Evolutionary conservation across 2,329 filamentous ascomycete genomes (phyloP).

Genomic region (Epichloe baconii): DNA sequence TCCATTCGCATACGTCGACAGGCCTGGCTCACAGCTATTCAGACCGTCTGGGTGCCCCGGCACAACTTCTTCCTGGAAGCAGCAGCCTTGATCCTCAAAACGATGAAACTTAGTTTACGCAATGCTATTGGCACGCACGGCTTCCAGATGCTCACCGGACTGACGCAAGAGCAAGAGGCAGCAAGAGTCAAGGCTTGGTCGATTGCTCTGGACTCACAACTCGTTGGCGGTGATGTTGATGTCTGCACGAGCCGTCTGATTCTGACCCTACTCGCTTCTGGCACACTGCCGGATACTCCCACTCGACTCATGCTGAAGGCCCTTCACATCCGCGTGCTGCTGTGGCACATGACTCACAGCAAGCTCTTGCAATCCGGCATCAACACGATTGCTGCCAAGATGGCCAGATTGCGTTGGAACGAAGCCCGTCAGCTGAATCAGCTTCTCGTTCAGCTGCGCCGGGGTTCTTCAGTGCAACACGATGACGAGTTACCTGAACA

Average conservation of each 20-base stretch:
- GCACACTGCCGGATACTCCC: conserved; percentile 74
- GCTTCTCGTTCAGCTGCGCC: conserved; percentile 28
- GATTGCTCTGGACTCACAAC: conserved; percentile 83
- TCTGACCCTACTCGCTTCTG: conserved; percentile 76
- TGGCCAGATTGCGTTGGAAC: conserved; percentile 71
- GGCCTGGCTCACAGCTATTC: conserved; percentile 86
- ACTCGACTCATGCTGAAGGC: conserved; percentile 81
- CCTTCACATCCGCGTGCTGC: conserved; percentile 75
- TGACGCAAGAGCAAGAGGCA: conserved; percentile 72
- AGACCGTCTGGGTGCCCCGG: conserved; percentile 81
- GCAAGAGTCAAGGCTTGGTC: conserved; percentile 85
- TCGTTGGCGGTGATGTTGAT: conserved; percentile 80
- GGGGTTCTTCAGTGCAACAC: conserved; percentile 29
- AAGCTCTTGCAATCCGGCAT: conserved; percentile 51
- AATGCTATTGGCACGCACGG: conserved; percentile 64
- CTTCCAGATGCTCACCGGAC: conserved; percentile 68
- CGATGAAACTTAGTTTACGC: conserved; percentile 65
- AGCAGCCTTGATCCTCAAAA: conserved; percentile 67
- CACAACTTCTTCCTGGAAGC: conserved; percentile 80
- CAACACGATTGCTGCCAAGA: conserved; percentile 56
- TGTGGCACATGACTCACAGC: conserved; percentile 62
- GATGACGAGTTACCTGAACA: conserved; percentile 59
- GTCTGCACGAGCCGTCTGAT: conserved; percentile 79
- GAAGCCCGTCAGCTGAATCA: conserved; percentile 56
- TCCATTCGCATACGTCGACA: conserved; percentile 75